A percentile compares a stretch with the other conserved stretches of the same genome.
phyloP scores from a whole-genome alignment of 352 stramenopile species.

The Phytophthora brassicae region DNA sequence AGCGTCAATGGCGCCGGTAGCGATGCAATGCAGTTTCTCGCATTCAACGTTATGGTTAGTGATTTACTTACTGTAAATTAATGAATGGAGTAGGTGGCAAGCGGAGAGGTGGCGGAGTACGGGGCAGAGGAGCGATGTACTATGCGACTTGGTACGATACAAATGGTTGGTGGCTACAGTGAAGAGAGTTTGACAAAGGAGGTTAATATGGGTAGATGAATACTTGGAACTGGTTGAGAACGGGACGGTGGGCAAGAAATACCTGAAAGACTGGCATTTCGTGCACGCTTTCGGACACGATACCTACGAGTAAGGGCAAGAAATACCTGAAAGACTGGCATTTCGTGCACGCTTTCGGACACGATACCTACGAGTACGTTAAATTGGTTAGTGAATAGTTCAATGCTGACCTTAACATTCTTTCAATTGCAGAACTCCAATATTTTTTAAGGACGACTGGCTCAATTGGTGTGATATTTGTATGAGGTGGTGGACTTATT shows the following conservation, averaged over 20 bases:
- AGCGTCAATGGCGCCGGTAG: constrained; percentile 54
- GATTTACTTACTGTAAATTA: not conserved
- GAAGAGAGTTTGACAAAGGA: constrained; percentile 1
- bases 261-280: constrained; percentile 90
- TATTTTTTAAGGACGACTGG: constrained; percentile 91
- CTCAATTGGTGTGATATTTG: constrained; percentile 79
- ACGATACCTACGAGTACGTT: constrained; percentile 63
- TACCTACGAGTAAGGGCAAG: no score
- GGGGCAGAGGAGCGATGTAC: constrained; percentile 53
- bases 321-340: constrained; percentile 89
- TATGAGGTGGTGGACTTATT: not conserved
- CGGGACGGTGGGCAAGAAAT: constrained; percentile 49
- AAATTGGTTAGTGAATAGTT: not conserved
- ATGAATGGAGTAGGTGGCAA: constrained; percentile 46
- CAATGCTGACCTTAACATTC: no score
- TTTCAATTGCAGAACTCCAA: constrained; percentile 60
- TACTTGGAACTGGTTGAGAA: constrained; percentile 66
- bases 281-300: constrained; percentile 54
- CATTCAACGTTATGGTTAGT: not conserved
- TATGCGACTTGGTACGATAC: constrained; percentile 60
- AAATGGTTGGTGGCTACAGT: not conserved
- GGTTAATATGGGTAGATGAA: constrained; percentile 33
- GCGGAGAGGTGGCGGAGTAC: constrained; percentile 60
- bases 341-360: constrained; percentile 63
- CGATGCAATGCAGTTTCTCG: not conserved